Conservation (phyloP, 2,329 filamentous ascomycete species). For the Bipolaris victoriae region DNA sequence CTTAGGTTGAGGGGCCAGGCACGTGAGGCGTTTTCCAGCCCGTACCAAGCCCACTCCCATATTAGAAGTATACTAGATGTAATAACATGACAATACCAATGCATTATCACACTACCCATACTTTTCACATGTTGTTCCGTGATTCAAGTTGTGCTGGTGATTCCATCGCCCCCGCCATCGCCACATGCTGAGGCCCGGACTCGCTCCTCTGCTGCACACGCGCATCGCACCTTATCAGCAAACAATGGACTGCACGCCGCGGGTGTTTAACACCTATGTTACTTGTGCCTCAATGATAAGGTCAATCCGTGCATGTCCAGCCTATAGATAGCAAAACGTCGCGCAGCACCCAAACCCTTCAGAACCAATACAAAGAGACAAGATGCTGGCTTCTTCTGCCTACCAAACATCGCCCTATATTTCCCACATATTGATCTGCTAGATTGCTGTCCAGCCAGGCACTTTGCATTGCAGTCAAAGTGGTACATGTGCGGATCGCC, state of each 20-base stretch:
- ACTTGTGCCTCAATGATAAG: background rate
- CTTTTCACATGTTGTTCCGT: background rate
- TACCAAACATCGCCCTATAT: background rate
- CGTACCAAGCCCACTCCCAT: background rate
- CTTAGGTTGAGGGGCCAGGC: background rate
- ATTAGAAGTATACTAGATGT: background rate
- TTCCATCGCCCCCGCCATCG: background rate
- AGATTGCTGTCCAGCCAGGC: background rate
- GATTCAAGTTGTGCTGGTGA: background rate
- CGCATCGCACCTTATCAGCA: background rate
- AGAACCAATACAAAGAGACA: background rate
- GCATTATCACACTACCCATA: background rate
- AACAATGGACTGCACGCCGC: too few relatives aligned
- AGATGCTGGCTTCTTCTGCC: background rate
- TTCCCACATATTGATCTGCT: background rate
- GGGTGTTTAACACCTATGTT: too few relatives aligned
- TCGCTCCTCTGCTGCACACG: background rate
- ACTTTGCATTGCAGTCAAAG: background rate
- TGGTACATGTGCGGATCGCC: background rate
- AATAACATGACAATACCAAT: slow-evolving; percentile 1
- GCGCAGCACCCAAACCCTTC: background rate
- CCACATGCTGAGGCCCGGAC: background rate
- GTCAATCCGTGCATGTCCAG: background rate
- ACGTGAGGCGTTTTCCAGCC: slow-evolving; percentile 1
- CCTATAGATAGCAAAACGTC: background rate